These are phyloP conservation scores for Microglena sp. DNA, from an alignment of 139 green algal genomes.

Conservation along the genomic window DNA sequence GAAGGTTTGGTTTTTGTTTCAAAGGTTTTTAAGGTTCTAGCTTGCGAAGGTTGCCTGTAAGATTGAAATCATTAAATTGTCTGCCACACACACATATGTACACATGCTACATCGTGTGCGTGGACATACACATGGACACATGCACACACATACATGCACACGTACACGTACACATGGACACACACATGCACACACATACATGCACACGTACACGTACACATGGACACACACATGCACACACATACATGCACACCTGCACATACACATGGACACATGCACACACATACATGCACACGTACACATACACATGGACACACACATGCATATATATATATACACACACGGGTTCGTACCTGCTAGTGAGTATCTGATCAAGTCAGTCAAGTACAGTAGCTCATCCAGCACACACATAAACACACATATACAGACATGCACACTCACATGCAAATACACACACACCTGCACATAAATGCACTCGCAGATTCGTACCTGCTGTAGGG, in stretches of 20 bases:
- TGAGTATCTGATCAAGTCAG: background rate
- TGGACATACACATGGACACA: background rate
- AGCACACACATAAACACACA: background rate
- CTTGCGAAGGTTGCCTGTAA: too few relatives aligned
- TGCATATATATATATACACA: background rate
- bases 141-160: constrained; percentile 3
- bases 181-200: background rate
- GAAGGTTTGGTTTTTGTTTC: too few relatives aligned
- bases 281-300: background rate
- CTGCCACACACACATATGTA: background rate
- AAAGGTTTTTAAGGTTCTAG: too few relatives aligned
- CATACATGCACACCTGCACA: background rate
- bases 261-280: background rate
- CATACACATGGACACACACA: constrained; percentile 1
- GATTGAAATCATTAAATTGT: too few relatives aligned
- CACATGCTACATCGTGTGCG: background rate
- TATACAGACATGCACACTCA: background rate
- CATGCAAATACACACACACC: background rate
- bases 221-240: background rate
- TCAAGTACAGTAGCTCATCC: background rate
- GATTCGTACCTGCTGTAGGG: too few relatives aligned
- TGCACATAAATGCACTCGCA: background rate
- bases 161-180: background rate
- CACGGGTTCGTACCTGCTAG: background rate
- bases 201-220: background rate